Conservation (phyloP, 371 early-diverging fungal species). For the Lichtheimia ornata region DNA sequence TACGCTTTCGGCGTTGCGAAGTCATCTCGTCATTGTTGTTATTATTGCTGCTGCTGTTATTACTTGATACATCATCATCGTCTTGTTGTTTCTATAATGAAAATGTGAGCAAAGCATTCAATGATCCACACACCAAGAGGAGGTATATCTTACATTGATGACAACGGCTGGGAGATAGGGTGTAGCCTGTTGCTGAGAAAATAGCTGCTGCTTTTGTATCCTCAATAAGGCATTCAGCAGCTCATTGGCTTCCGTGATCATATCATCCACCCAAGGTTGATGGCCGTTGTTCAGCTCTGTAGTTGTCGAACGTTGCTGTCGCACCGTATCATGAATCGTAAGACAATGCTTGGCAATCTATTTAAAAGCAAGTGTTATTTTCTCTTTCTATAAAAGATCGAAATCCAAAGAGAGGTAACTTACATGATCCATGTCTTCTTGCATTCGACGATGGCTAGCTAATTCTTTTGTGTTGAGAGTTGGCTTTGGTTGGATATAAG, state of each 20-base stretch:
- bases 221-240: conserved; percentile 21
- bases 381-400: background rate
- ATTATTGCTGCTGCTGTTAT: background rate
- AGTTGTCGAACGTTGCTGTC: conserved; percentile 1
- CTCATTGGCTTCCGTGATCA: conserved; percentile 20
- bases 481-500: conserved; percentile 5
- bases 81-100: background rate
- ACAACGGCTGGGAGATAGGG: no score
- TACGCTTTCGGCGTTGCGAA: conserved; percentile 11
- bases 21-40: background rate
- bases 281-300: background rate
- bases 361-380: background rate
- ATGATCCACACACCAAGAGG: conserved; percentile 8
- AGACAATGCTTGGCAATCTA: conserved; percentile 15
- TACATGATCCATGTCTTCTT: conserved; percentile 20
- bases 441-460: conserved; percentile 5
- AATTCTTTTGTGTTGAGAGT: background rate
- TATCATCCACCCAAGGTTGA: conserved; percentile 12
- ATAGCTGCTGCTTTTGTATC: conserved; percentile 19
- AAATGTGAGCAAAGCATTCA: conserved; percentile 7
- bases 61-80: background rate
- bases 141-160: no score
- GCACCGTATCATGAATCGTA: conserved; percentile 15
- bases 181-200: no score
- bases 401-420: background rate